phyloP scores from a whole-genome alignment of 441 rosid genomes.

The Geranium incanum region DNA sequence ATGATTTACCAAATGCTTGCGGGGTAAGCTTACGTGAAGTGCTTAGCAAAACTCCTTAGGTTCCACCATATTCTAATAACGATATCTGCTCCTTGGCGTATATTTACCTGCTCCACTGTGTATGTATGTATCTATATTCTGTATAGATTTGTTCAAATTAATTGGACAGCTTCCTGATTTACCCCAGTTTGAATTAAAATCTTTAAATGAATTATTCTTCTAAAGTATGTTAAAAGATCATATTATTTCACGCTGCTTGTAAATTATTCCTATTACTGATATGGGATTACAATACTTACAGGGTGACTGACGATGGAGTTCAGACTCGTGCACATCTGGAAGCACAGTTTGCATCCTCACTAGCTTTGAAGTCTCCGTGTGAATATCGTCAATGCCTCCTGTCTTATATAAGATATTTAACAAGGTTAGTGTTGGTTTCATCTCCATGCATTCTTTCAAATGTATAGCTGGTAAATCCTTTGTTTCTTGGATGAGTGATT shows the following conservation, averaged over 20 bases:
- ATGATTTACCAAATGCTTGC: no score
- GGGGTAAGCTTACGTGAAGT: no score
- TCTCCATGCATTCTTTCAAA: not conserved
- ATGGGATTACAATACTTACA: constrained; percentile 18
- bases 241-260: not conserved
- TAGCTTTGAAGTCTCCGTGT: constrained; percentile 69
- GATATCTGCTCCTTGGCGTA: no score
- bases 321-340: constrained; percentile 96
- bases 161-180: not conserved
- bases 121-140: no score
- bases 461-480: not conserved
- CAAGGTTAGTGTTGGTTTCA: constrained; percentile 44
- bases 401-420: constrained; percentile 75
- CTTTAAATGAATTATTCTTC: not conserved
- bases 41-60: no score
- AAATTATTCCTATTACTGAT: constrained; percentile 17
- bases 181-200: not conserved
- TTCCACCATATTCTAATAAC: no score
- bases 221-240: not conserved
- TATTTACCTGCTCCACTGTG: no score
- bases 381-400: constrained; percentile 94
- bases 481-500: constrained; percentile 7
- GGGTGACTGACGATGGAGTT: constrained; percentile 92
- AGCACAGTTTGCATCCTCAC: constrained; percentile 82
- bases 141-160: not conserved